Evolutionary conservation across 1,284 basidiomycete genomes (phyloP).

Genomic region (Ganoderma boninense): DNA sequence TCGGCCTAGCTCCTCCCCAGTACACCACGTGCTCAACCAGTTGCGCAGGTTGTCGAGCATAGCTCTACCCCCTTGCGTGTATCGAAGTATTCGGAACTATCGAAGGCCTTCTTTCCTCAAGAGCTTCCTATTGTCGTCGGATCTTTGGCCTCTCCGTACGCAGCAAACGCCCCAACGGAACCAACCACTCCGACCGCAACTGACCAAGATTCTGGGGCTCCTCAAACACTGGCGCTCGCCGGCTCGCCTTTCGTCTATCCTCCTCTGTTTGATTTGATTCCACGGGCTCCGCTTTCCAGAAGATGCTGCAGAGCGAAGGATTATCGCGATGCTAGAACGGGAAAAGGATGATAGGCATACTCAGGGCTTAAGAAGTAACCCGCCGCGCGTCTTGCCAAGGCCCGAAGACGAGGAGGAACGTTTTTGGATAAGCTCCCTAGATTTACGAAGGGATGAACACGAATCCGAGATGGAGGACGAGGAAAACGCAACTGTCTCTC

Average conservation of each 20-base stretch:
- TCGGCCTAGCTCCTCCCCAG: neutral
- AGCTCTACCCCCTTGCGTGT: neutral
- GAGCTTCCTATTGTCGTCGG: conserved; percentile 5
- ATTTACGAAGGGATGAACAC: conserved; percentile 4
- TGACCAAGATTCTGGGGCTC: neutral
- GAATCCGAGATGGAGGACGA: neutral
- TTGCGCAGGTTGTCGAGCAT: neutral
- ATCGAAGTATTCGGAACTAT: neutral
- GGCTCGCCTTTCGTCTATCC: conserved; percentile 63
- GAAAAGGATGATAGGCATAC: conserved; percentile 48
- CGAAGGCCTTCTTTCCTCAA: neutral
- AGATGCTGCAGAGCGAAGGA: conserved; percentile 51
- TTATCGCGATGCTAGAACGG: conserved; percentile 49
- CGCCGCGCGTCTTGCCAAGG: neutral
- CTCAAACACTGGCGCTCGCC: conserved; percentile 15
- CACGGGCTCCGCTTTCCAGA: conserved; percentile 48
- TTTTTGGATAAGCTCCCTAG: conserved; percentile 14
- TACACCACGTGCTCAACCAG: neutral
- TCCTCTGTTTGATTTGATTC: conserved; percentile 44
- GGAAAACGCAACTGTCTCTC: neutral
- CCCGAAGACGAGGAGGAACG: conserved; percentile 24
- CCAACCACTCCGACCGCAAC: conserved; percentile 32
- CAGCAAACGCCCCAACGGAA: conserved; percentile 29
- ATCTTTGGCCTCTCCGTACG: neutral
- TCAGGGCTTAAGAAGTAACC: conserved; percentile 39